Conservation (phyloP, 495 filamentous ascomycete genomes). For the Hyaloscypha finlandica region DNA sequence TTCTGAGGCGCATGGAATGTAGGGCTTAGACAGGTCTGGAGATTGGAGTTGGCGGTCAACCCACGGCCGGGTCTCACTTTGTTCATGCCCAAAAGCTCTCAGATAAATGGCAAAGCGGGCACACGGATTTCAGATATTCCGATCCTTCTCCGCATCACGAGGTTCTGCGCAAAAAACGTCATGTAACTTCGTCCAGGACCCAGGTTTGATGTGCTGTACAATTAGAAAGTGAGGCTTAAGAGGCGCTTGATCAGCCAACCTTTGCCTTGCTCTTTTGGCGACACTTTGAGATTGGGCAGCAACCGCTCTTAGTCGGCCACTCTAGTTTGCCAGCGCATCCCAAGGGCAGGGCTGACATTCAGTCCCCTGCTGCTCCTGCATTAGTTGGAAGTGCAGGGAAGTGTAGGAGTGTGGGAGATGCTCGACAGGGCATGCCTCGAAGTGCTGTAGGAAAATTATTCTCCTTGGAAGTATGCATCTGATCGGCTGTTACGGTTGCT, state of each 20-base stretch:
- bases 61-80: not conserved
- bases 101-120: constrained; percentile 17
- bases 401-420: not conserved
- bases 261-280: constrained; percentile 8
- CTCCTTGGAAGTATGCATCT: not conserved
- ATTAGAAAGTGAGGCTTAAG: constrained; percentile 15
- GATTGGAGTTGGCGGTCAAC: not conserved
- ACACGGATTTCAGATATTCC: constrained; percentile 1
- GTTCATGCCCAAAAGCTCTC: constrained; percentile 27
- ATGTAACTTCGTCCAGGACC: constrained; percentile 12
- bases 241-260: constrained; percentile 2
- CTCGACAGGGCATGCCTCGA: not conserved
- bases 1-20: not conserved
- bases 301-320: not conserved
- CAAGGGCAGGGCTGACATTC: not conserved
- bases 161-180: constrained; percentile 26
- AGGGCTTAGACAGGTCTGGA: constrained; percentile 1
- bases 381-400: not conserved
- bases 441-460: not conserved
- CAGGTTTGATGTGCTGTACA: constrained; percentile 24
- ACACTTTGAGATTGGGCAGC: constrained; percentile 14
- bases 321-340: constrained; percentile 1
- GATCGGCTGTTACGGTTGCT: not conserved
- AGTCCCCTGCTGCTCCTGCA: not conserved
- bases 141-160: constrained; percentile 20